Base-by-base conservation (phyloP, 495 filamentous ascomycete species). In the Trichoderma virens region DNA sequence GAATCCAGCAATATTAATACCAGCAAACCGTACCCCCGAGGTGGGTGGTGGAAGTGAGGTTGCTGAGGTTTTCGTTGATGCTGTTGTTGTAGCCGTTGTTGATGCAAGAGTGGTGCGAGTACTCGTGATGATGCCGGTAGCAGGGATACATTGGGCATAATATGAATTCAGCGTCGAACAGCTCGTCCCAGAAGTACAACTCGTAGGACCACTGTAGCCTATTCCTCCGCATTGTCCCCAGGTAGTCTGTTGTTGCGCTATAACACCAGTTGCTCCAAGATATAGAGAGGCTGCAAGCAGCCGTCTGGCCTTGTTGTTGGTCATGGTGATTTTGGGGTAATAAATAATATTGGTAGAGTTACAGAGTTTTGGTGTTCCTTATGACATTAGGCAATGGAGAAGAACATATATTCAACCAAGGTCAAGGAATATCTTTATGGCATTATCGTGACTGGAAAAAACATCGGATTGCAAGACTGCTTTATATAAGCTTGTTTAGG, bases 1-100 rank as follows among this genome's bases (percentile, higher is more conserved):
- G 43, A 74, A 76, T 67, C 78, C 78, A 2, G 77, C 71, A 59
- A 82, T 75, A 59, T 78, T 78, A 9, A 74, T 67, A 51, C 75
- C 75, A 14, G 69, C 69, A 51, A 51, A 51, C 45, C n/a, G 45
- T 16, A n/a, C 23, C 4, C 45, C 45, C n/a, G 45, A 20, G 20
- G 5, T 25, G 20, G 45, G 16, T 0, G 45, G 45, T 5, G 45
- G 45, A 25, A n/a, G n/a, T n/a, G 20, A 5, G 6, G 1, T 51
- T 51, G 45, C n/a, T 9, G 20, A 51, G 0, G n/a, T n/a, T 25
- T 2, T 51, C 16, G 45, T 25, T 20, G 20, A 20, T 51, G n/a
- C 0, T 25, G 45, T 51, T 51, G 45, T n/a, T 11, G 45, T 51
- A 25, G 45, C 11, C 34, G 11, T 11, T 5, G 34, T 11, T 41